These are phyloP conservation scores for Metarhizium guizhouense DNA, from an alignment of 2,329 filamentous ascomycete genomes.

Conservation along the genomic window DNA sequence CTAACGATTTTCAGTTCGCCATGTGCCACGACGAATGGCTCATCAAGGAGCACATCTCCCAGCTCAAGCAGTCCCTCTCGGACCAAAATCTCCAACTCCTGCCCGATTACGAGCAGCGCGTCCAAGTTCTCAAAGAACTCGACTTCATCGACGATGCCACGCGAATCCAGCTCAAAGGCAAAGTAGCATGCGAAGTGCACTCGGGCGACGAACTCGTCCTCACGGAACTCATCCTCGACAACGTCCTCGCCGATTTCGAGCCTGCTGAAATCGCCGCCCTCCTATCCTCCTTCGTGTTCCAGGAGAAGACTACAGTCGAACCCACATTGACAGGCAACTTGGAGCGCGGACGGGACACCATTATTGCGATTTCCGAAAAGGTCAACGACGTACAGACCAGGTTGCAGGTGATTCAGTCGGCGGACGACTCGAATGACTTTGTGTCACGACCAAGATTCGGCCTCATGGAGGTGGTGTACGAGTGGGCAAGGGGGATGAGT, in stretches of 20 bases:
- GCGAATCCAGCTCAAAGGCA: slow-evolving; percentile 91
- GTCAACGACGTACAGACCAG: slow-evolving; percentile 84
- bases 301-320: slow-evolving; percentile 82
- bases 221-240: slow-evolving; percentile 92
- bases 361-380: slow-evolving; percentile 84
- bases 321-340: slow-evolving; percentile 76
- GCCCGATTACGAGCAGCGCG: slow-evolving; percentile 92
- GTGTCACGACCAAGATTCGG: slow-evolving; percentile 81
- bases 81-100: slow-evolving; percentile 94
- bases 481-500: slow-evolving; percentile 96
- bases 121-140: slow-evolving; percentile 83
- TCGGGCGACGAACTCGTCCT: slow-evolving; percentile 93
- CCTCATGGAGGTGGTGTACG: slow-evolving; percentile 94
- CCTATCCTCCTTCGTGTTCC: slow-evolving; percentile 91
- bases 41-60: slow-evolving; percentile 85
- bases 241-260: slow-evolving; percentile 89
- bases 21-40: slow-evolving; percentile 97
- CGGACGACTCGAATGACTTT: slow-evolving; percentile 90
- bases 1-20: slow-evolving; percentile 56
- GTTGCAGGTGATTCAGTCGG: slow-evolving; percentile 84
- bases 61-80: slow-evolving; percentile 81
- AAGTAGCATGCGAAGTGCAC: slow-evolving; percentile 96
- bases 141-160: slow-evolving; percentile 82
- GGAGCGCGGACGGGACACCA: slow-evolving; percentile 73
- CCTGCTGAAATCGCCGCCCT: slow-evolving; percentile 94